A percentile compares a stretch with the other conserved stretches of the same genome.
phyloP scores from a whole-genome alignment of 78 protist species.

The Guillardia theta region DNA sequence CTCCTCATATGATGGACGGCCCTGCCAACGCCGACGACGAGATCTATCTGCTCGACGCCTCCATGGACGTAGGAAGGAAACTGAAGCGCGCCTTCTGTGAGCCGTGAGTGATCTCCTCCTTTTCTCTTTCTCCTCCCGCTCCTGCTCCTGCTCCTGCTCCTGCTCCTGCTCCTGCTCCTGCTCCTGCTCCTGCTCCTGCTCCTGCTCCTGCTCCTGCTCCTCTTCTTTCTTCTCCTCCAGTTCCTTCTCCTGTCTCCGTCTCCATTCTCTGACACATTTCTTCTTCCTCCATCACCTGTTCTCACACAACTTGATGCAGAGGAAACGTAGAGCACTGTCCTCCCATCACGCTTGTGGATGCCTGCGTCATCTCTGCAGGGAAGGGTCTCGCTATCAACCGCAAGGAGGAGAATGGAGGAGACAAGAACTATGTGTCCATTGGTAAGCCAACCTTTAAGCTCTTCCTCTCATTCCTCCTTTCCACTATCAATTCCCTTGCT shows the following conservation, averaged over 20 bases:
- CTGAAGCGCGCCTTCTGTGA: conserved; percentile 33
- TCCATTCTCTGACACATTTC: background rate
- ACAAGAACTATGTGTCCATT: background rate
- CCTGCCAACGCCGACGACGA: conserved; percentile 32
- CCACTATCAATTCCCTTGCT: background rate
- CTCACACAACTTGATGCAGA: background rate
- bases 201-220: too few relatives aligned
- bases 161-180: background rate
- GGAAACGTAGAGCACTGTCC: background rate
- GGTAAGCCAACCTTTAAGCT: background rate
- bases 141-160: background rate
- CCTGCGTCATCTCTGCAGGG: background rate
- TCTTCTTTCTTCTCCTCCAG: background rate
- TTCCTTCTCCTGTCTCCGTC: background rate
- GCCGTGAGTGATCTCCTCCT: background rate
- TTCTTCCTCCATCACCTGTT: background rate
- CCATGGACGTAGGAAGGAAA: conserved; percentile 31
- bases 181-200: too few relatives aligned
- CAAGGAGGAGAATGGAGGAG: conserved; percentile 22
- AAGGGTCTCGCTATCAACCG: background rate
- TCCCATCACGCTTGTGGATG: background rate
- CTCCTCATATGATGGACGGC: background rate
- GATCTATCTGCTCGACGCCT: background rate
- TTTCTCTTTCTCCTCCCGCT: background rate
- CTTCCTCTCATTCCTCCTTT: background rate